Evolutionary conservation across 306 rosid species (phyloP), one percentile per base, ranked within the genome.

Genomic region (Macrotyloma uniflorum): DNA sequence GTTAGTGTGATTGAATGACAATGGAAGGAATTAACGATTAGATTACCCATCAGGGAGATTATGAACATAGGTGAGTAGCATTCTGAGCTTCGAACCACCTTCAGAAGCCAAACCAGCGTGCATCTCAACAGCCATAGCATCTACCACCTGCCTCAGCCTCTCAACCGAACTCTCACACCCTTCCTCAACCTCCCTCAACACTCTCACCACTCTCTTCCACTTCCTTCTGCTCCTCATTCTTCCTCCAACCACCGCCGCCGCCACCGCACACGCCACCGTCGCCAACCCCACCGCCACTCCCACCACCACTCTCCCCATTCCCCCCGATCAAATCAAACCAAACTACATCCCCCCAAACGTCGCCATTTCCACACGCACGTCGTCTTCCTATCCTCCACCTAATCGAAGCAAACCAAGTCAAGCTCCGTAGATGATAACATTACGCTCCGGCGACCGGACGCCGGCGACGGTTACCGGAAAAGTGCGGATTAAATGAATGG

Each of bases 61-160:
- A 80, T 90, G 88, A 8, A 92, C 87, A 70, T 83, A 86, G 6
- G 96, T 92, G 90, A 90, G 92, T 53, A 92, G 83, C 97, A 92
- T 92, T 89, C 89, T 89, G 84, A 92, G 97, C 87, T 90, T 93
- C 33, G 97, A 93, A 70, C 97, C 97, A 59, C 96, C 96, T 81
- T 90, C 91, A 32, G 97, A 90, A 43, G 97, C 96, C 78, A 90
- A 83, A 10, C 97, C 97, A 32, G 97, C 97, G 87, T 89, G 97
- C 97, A 93, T 93, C 89, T 93, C 97, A 24, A 93, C 93, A 0
- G 91, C 93, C 96, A 93, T 89, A 15, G 97, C 96, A 80, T 89
- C 93, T 45, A 90, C 93, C 75, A 93, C 96, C 64, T 90, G 96
- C 65, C 79, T 84, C 75, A 93, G 53, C 84, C 93, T 89, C 79